phyloP scores from a whole-genome alignment of 208 protist genomes.

The Leishmania lainsoni region DNA sequence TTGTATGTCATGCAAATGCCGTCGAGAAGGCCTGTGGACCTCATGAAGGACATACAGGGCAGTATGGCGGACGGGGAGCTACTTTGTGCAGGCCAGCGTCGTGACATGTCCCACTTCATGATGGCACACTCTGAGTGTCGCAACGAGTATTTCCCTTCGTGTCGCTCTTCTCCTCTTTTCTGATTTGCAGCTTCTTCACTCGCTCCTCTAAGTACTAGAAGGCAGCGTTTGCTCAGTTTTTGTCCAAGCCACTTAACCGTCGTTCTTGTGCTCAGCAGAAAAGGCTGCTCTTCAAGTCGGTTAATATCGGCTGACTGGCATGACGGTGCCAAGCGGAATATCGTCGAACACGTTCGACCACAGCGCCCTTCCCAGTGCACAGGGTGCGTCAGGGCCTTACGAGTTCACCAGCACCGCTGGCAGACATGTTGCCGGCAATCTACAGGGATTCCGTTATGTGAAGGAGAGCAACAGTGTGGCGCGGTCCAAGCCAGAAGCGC shows the following conservation, averaged over 20 bases:
- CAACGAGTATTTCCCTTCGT: neutral
- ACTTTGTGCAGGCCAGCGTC: too few species aligned
- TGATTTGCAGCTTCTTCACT: neutral
- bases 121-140: neutral
- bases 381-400: slow-evolving; percentile 20
- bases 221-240: neutral
- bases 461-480: slow-evolving; percentile 11
- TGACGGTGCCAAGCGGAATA: neutral
- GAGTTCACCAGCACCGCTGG: slow-evolving; percentile 42
- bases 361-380: slow-evolving; percentile 23
- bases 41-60: neutral
- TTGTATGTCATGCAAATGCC: neutral
- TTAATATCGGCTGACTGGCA: neutral
- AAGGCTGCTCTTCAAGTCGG: neutral
- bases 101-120: neutral
- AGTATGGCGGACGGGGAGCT: neutral
- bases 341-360: slow-evolving; percentile 28
- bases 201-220: neutral
- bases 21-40: too few species aligned
- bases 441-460: slow-evolving; percentile 69
- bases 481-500: neutral
- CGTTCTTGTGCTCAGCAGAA: neutral
- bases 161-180: neutral
- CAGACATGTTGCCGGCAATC: slow-evolving; percentile 70
- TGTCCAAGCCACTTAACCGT: neutral